Evolutionary conservation across 2,329 filamentous ascomycete species (phyloP).

Genomic region (Sclerotinia borealis): DNA sequence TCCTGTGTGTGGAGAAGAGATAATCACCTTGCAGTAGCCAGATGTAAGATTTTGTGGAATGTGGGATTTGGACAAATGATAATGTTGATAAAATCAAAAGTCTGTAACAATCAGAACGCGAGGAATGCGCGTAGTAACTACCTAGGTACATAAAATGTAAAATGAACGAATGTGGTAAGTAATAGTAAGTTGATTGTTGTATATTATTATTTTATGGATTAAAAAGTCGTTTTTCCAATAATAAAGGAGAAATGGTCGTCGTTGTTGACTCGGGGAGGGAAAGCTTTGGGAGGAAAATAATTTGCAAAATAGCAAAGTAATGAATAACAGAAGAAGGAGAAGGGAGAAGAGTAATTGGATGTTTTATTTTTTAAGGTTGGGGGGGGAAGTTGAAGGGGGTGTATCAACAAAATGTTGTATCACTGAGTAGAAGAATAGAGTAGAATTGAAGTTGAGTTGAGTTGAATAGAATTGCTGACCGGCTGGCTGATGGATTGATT

Average conservation of each 20-base stretch:
- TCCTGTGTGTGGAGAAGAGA: neutral
- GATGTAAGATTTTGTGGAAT: slow-evolving; percentile 14
- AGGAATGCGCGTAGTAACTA: slow-evolving; percentile 4
- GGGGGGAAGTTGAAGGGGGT: neutral
- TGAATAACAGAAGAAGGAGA: neutral
- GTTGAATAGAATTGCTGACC: no score
- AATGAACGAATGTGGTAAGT: slow-evolving; percentile 5
- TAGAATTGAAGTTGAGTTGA: neutral
- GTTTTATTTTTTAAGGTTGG: neutral
- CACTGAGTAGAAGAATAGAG: neutral
- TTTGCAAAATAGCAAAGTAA: neutral
- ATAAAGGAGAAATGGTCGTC: neutral
- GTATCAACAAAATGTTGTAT: neutral
- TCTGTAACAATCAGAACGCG: neutral
- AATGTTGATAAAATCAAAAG: neutral
- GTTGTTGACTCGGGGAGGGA: neutral
- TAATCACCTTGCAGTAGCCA: slow-evolving; percentile 13
- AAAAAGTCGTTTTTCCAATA: neutral
- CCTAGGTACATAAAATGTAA: no score
- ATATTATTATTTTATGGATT: neutral
- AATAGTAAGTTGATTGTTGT: neutral
- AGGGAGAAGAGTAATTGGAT: neutral
- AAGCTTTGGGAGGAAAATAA: neutral
- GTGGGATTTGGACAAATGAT: slow-evolving; percentile 9
- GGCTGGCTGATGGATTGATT: no score